Evolutionary conservation across 1,139 yeast genomes (phyloP), one percentile per base, ranked within the genome.

Genomic region (Blastobotrys ciferrii): DNA sequence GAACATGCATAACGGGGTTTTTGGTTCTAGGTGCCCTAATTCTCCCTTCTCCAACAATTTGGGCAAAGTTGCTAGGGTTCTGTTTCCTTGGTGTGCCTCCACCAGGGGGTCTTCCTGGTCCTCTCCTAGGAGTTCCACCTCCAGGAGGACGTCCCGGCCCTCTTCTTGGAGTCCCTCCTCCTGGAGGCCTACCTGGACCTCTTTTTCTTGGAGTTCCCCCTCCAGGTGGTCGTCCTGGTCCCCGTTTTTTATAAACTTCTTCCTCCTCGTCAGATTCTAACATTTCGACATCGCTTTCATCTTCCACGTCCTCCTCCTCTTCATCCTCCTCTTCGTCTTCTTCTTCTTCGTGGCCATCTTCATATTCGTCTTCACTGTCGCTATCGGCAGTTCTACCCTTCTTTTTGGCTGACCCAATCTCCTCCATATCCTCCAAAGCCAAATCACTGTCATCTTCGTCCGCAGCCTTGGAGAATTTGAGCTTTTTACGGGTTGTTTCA

Each of bases 381-480:
- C 17, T 14, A 32, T 12, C 36, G 12, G 14, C 36, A n/a, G 17
- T 5, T n/a, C n/a, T n/a, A n/a, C n/a, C n/a, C 20, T 39, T 15
- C 32, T 5, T 14, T 25, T 25, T 30, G 42, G 15, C 11, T 3
- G 9, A 9, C 15, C 42, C 30, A 12, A 39, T 39, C n/a, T 39
- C 32, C 18, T 39, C 42, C 33, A 25, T 30, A 25, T 39, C 42
- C 19, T 39, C 42, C 13, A 39, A 15, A 6, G 6, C 32, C 17
- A 25, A 45, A 32, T 53, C 54, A 5, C 50, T 53, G 4, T 51
- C 54, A n/a, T 46, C 53, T 1, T 52, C 54, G 3, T 44, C 49
- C 4, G 51, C 54, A 15, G 20, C 32, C 12, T n/a, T 25, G 13
- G 25, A n/a, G n/a, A 31, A 42, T n/a, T 20, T 23, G 19, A 20